Conservation (phyloP, 177 flowering plant species). For the Vitis hybrid region DNA sequence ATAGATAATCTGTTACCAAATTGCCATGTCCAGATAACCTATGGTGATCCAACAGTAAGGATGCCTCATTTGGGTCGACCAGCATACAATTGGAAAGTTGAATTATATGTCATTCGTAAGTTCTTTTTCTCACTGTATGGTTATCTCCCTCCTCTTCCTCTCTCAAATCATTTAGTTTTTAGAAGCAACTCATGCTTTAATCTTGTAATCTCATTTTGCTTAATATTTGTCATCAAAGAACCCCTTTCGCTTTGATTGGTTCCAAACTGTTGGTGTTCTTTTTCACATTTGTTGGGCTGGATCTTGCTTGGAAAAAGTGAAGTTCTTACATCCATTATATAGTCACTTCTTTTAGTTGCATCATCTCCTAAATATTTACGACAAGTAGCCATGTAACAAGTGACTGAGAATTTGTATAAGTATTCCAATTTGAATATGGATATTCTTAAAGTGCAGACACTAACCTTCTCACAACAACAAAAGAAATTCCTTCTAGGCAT, state of each 20-base stretch:
- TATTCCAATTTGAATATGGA: no score
- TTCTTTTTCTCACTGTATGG: constrained; percentile 2
- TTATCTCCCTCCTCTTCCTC: no score
- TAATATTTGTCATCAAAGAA: no score
- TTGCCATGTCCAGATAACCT: constrained; percentile 64
- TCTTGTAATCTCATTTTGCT: no score
- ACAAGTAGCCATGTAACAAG: not conserved
- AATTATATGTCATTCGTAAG: constrained; percentile 81
- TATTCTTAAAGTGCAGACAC: no score
- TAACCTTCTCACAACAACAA: no score
- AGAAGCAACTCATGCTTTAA: no score
- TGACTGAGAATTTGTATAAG: not conserved
- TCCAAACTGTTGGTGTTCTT: not conserved
- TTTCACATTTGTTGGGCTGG: not conserved
- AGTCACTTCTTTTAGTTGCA: not conserved
- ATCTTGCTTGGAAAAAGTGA: not conserved
- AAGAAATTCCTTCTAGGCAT: no score
- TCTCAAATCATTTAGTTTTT: no score
- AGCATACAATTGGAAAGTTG: constrained; percentile 68
- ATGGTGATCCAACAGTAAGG: constrained; percentile 92
- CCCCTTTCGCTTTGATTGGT: not conserved
- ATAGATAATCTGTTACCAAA: not conserved
- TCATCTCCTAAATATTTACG: not conserved
- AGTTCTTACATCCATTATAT: not conserved
- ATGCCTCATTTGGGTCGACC: constrained; percentile 67